phyloP scores from a whole-genome alignment of 1,284 basidiomycete species.

The Fistulinella cinereoalba region DNA sequence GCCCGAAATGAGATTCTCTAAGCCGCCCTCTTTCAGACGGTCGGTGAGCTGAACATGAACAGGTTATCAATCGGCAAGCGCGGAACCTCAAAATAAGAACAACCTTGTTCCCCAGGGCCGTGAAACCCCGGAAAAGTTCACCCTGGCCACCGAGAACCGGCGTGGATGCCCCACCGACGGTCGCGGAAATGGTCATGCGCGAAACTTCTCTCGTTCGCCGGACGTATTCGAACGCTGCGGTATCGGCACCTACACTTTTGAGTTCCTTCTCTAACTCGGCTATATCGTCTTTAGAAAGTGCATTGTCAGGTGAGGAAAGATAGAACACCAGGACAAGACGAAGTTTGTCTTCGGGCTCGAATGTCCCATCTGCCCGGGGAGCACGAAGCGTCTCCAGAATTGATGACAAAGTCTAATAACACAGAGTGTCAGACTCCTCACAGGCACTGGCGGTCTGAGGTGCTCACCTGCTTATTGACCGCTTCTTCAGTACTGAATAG shows the following conservation, averaged over 20 bases:
- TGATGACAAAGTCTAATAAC: slow-evolving; percentile 63
- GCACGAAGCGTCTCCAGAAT: slow-evolving; percentile 83
- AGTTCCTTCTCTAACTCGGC: slow-evolving; percentile 86
- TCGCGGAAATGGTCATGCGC: slow-evolving; percentile 79
- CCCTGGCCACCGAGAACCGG: slow-evolving; percentile 71
- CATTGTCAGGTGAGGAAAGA: slow-evolving; percentile 79
- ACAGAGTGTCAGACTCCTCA: slow-evolving; percentile 7
- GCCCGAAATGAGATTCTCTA: slow-evolving; percentile 95
- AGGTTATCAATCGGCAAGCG: not conserved
- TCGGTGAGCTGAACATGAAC: slow-evolving; percentile 81
- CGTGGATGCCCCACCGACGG: slow-evolving; percentile 64
- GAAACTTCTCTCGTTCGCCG: slow-evolving; percentile 90
- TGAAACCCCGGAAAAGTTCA: slow-evolving; percentile 90
- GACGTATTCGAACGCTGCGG: slow-evolving; percentile 91
- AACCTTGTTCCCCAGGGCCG: slow-evolving; percentile 87
- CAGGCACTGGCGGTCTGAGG: not conserved
- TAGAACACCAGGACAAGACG: slow-evolving; percentile 94
- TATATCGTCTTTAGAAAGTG: slow-evolving; percentile 83
- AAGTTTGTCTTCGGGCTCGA: slow-evolving; percentile 85
- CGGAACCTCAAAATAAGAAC: not conserved
- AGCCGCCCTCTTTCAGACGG: slow-evolving; percentile 88
- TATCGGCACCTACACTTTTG: slow-evolving; percentile 74
- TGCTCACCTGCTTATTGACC: slow-evolving; percentile 72
- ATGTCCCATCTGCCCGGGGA: slow-evolving; percentile 58
- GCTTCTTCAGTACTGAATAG: slow-evolving; percentile 96